Evolutionary conservation across 495 filamentous ascomycete species (phyloP), one percentile per base, ranked within the genome.

Genomic region (Penicillium samsonianum): DNA sequence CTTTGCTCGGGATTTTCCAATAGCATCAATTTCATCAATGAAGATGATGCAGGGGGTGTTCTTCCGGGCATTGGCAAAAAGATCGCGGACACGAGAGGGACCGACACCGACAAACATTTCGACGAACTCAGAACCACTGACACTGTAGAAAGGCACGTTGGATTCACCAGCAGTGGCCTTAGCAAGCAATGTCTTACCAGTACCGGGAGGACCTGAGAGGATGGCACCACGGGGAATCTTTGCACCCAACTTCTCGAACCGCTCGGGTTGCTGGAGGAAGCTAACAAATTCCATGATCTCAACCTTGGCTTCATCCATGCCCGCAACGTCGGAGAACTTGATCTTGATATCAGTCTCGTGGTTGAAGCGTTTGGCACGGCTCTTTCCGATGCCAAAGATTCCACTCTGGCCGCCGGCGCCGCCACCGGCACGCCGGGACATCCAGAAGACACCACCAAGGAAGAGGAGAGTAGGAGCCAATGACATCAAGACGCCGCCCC

Each of bases 91-190:
- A 67, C 94, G 85, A 10, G 91, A 96, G 33, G 94, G 89, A 76
- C 94, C 94, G 50, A 98, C 94, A 81, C 94, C 94, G 41, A 98
- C 94, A 65, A 98, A 98, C 92, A 98, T 98, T 75, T 98, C 94
- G 38, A 98, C 92, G 64, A 98, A 98, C 67, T 98, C 94, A 22
- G 94, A 98, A 65, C 94, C 94, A 73, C 91, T 96, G 72, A 98
- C 95, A 65, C 87, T 96, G 81, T 90, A 98, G 82, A 98, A 98
- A 14, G 94, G 94, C 25, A 98, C 94, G 40, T 87, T 84, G n/a
- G 94, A 96, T 75, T 98, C 94, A 67, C 94, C 94, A 37, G 94
- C 94, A 10, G 94, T 98, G 23, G 94, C 94, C 77, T 98, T 98
- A 42, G 94, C 94, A 41, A 98, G 83, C 61, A 98, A 74, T 6